A percentile compares a stretch with the other conserved stretches of the same genome.
These are phyloP conservation scores for Phaeosphaeriaceae sp. DNA, from an alignment of 2,329 filamentous ascomycete genomes.

Conservation along the genomic window DNA sequence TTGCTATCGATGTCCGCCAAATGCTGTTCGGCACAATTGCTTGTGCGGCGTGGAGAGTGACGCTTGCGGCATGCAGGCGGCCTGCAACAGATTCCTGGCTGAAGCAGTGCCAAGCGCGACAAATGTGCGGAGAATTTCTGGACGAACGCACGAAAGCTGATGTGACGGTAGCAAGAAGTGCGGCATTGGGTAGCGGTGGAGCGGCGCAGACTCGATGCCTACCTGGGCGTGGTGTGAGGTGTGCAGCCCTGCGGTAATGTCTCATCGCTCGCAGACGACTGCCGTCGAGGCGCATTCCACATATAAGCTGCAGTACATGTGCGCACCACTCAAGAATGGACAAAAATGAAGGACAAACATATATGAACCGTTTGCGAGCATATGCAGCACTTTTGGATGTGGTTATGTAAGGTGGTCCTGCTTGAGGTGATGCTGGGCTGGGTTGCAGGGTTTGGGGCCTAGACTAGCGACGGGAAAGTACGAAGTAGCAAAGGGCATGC, in stretches of 20 bases:
- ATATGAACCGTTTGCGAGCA: background rate
- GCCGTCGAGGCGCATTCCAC: background rate
- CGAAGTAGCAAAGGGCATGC: constrained; percentile 1
- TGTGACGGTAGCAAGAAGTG: background rate
- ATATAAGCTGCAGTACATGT: background rate
- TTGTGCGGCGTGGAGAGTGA: background rate
- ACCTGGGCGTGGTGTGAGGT: background rate
- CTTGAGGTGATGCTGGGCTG: background rate
- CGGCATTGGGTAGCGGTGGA: background rate
- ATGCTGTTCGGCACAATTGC: background rate
- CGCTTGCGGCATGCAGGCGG: background rate
- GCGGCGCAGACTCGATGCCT: background rate
- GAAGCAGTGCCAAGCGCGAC: background rate
- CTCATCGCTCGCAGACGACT: background rate
- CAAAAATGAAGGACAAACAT: background rate
- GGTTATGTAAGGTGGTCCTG: constrained; percentile 1
- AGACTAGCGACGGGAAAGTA: constrained; percentile 1
- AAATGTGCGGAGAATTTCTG: background rate
- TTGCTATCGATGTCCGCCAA: background rate
- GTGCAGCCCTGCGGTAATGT: constrained; percentile 1
- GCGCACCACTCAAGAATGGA: background rate
- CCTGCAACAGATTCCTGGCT: background rate
- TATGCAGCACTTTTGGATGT: background rate
- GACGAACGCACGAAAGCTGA: background rate
- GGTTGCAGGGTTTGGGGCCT: constrained; percentile 1